These are phyloP conservation scores for Debaryomyces subglobosus DNA, from an alignment of 1,139 yeast genomes.

Conservation along the genomic window DNA sequence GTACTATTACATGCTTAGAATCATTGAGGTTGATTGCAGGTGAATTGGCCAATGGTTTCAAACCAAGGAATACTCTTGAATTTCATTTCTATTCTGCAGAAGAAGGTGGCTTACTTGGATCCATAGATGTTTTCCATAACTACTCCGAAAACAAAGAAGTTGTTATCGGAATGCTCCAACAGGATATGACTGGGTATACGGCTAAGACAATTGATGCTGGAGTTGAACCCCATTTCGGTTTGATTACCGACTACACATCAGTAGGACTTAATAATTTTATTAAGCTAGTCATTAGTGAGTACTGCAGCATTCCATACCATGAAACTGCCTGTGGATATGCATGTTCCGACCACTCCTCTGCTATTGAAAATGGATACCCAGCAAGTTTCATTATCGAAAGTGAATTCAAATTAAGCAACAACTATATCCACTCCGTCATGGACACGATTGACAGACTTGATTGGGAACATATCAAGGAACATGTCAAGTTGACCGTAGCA, in stretches of 20 bases:
- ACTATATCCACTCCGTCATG: slow-evolving; percentile 71
- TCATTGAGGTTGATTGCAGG: slow-evolving; percentile 64
- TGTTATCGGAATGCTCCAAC: slow-evolving; percentile 86
- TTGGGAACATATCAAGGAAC: slow-evolving; percentile 77
- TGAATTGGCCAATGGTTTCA: slow-evolving; percentile 37
- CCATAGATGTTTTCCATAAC: slow-evolving; percentile 70
- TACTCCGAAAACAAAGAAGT: slow-evolving; percentile 50
- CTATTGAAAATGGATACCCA: slow-evolving; percentile 81
- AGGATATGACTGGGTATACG: slow-evolving; percentile 93
- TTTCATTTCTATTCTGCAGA: slow-evolving; percentile 96
- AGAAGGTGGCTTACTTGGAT: slow-evolving; percentile 90
- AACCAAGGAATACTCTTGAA: slow-evolving; percentile 75
- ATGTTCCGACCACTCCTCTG: slow-evolving; percentile 92
- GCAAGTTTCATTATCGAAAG: slow-evolving; percentile 81
- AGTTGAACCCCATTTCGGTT: slow-evolving; percentile 73
- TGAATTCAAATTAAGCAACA: slow-evolving; percentile 62
- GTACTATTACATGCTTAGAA: slow-evolving; percentile 78
- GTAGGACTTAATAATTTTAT: slow-evolving; percentile 61
- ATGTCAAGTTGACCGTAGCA: slow-evolving; percentile 73
- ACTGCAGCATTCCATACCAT: slow-evolving; percentile 67
- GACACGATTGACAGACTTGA: slow-evolving; percentile 85
- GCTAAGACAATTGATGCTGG: slow-evolving; percentile 57
- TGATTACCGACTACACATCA: slow-evolving; percentile 76
- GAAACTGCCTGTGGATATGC: slow-evolving; percentile 89
- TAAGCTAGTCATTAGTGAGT: slow-evolving; percentile 58